phyloP scores from a whole-genome alignment of 768 basidiomycete species.

The Punctularia strigosozonata region DNA sequence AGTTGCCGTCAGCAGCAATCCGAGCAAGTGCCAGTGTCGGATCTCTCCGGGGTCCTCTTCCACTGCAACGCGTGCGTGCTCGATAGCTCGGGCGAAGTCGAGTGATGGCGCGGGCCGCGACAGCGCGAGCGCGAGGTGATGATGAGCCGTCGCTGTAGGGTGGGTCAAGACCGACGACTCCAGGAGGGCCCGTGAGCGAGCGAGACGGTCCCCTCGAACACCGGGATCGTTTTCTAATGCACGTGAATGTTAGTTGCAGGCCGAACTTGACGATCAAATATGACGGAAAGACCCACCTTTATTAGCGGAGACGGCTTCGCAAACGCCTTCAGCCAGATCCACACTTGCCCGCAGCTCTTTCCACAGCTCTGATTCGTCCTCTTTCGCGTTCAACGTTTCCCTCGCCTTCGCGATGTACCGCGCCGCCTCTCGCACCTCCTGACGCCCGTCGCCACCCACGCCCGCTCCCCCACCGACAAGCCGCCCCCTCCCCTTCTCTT shows the following conservation, averaged over 20 bases:
- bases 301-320: constrained; percentile 54
- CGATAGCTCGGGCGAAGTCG: constrained; percentile 56
- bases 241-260: neutral
- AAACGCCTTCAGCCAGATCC: constrained; percentile 62
- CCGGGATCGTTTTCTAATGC: constrained; percentile 51
- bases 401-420: constrained; percentile 49
- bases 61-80: constrained; percentile 58
- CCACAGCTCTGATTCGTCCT: too few species aligned
- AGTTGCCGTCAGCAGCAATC: constrained; percentile 63
- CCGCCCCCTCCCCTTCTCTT: constrained; percentile 15
- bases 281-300: constrained; percentile 40
- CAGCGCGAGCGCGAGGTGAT: constrained; percentile 72
- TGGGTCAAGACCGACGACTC: constrained; percentile 32
- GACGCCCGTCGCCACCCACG: constrained; percentile 34
- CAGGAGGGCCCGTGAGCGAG: constrained; percentile 41
- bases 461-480: constrained; percentile 4
- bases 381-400: constrained; percentile 33
- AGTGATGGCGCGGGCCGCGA: constrained; percentile 52
- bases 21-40: constrained; percentile 87
- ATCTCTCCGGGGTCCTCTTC: constrained; percentile 52
- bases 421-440: constrained; percentile 53
- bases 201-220: constrained; percentile 47
- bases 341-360: constrained; percentile 47
- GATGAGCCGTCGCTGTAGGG: constrained; percentile 49
- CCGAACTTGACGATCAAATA: neutral